Evolutionary conservation across 73 alveolate species (phyloP).

Genomic region (Symbiodinium natans): DNA sequence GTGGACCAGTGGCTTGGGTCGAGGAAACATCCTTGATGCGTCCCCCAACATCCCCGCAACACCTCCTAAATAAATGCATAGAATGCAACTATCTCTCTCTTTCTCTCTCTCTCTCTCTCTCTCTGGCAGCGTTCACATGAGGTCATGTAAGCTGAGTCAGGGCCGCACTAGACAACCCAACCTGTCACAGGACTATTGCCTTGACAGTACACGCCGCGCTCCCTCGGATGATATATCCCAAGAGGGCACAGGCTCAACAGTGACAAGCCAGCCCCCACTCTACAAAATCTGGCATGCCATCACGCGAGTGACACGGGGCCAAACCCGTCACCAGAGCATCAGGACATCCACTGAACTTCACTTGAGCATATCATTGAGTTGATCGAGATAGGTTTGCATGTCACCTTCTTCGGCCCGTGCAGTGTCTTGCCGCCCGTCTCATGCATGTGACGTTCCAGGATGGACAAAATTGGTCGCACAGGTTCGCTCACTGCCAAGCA

Average conservation of each 20-base stretch:
- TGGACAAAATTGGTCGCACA: background rate
- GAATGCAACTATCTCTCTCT: no score
- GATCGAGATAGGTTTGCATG: background rate
- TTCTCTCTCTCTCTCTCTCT: background rate
- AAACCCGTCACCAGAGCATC: background rate
- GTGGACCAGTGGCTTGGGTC: slow-evolving; percentile 25
- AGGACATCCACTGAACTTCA: background rate
- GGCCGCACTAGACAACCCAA: background rate
- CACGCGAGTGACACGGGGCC: background rate
- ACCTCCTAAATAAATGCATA: no score
- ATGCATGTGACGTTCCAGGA: background rate
- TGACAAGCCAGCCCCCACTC: no score
- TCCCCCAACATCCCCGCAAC: no score
- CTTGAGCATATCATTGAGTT: slow-evolving; percentile 11
- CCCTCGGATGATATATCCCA: background rate
- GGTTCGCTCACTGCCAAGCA: background rate
- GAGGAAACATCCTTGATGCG: slow-evolving; percentile 23
- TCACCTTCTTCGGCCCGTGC: slow-evolving; percentile 21
- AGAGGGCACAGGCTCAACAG: no score
- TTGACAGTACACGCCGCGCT: background rate
- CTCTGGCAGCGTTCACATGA: background rate
- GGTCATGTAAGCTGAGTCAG: background rate
- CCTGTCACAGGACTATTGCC: background rate
- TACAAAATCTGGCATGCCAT: background rate
- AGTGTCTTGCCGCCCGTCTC: background rate